Percentiles rank a stretch among this genome's conserved stretches.
Conservation (phyloP, 2,329 filamentous ascomycete species). For the Fusarium chuoi region DNA sequence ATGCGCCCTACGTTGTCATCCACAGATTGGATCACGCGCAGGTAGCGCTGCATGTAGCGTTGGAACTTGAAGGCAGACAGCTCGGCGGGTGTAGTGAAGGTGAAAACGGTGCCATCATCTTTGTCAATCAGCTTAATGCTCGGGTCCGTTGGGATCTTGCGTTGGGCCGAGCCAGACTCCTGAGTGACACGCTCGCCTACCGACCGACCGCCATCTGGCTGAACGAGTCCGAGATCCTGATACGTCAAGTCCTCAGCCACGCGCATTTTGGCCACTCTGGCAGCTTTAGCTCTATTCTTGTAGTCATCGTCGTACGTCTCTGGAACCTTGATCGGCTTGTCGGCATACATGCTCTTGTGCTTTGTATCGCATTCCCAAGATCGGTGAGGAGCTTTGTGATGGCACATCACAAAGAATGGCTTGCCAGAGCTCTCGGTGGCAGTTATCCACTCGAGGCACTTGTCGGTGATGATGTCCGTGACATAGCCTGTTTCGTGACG, state of each 20-base stretch:
- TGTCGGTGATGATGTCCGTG: conserved; percentile 64
- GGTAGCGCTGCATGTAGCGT: conserved; percentile 66
- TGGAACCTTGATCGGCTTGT: conserved; percentile 57
- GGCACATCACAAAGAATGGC: conserved; percentile 66
- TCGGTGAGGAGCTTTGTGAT: conserved; percentile 65
- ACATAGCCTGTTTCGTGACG: conserved; percentile 55
- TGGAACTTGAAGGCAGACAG: conserved; percentile 66
- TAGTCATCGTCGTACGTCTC: conserved; percentile 66
- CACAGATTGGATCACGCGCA: conserved; percentile 62
- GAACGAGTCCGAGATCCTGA: conserved; percentile 60
- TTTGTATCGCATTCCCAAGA: conserved; percentile 62
- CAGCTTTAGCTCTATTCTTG: conserved; percentile 62
- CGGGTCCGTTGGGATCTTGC: conserved; percentile 26
- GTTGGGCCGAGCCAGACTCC: conserved; percentile 8
- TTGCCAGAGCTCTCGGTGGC: conserved; percentile 41
- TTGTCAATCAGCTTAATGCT: background rate
- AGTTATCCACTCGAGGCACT: conserved; percentile 55
- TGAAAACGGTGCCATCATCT: conserved; percentile 49
- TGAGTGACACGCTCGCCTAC: background rate
- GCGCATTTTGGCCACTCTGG: conserved; percentile 61
- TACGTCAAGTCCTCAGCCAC: conserved; percentile 64
- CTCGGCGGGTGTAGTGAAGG: conserved; percentile 53
- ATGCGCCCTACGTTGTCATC: conserved; percentile 63
- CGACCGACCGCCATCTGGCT: conserved; percentile 55
- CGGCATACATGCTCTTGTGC: conserved; percentile 58